Conservation (phyloP, 2,329 filamentous ascomycete genomes). For the Pseudopyricularia javanii region DNA sequence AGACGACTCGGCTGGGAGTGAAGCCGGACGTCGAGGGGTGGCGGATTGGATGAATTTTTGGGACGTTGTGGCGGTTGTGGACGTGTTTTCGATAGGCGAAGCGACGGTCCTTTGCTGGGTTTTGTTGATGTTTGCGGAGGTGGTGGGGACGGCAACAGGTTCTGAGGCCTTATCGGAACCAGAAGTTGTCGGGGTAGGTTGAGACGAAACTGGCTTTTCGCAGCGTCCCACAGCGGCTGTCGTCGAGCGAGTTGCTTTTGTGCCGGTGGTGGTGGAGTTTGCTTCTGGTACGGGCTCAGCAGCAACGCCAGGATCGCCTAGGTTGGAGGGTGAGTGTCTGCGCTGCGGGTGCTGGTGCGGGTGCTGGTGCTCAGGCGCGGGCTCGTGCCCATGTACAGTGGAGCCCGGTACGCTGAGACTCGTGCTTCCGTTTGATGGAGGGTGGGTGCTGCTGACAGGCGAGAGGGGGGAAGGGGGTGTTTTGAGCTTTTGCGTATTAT, state of each 20-base stretch:
- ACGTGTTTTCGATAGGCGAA: slow-evolving; percentile 22
- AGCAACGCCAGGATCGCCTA: slow-evolving; percentile 1
- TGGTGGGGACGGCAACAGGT: slow-evolving; percentile 1
- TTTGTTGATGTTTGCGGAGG: slow-evolving; percentile 5
- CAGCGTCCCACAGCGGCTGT: background rate
- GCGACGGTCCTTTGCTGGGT: background rate
- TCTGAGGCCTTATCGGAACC: background rate
- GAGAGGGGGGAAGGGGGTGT: slow-evolving; percentile 13
- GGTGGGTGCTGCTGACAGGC: slow-evolving; percentile 11
- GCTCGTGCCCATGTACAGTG: background rate
- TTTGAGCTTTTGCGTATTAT: slow-evolving; percentile 12
- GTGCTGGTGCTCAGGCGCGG: background rate
- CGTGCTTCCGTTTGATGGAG: background rate
- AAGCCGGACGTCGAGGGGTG: slow-evolving; percentile 21
- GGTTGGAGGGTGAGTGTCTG: slow-evolving; percentile 3
- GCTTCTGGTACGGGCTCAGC: slow-evolving; percentile 6
- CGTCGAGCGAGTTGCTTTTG: background rate
- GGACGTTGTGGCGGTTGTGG: slow-evolving; percentile 7
- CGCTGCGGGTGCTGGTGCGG: background rate
- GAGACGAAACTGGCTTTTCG: slow-evolving; percentile 2
- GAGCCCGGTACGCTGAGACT: background rate
- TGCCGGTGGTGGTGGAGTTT: background rate
- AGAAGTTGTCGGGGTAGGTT: slow-evolving; percentile 1
- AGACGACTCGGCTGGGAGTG: slow-evolving; percentile 21
- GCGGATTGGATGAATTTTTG: slow-evolving; percentile 8